Evolutionary conservation across 208 protist species (phyloP), one percentile per base, ranked within the genome.

Genomic region (Crithidia thermophila): DNA sequence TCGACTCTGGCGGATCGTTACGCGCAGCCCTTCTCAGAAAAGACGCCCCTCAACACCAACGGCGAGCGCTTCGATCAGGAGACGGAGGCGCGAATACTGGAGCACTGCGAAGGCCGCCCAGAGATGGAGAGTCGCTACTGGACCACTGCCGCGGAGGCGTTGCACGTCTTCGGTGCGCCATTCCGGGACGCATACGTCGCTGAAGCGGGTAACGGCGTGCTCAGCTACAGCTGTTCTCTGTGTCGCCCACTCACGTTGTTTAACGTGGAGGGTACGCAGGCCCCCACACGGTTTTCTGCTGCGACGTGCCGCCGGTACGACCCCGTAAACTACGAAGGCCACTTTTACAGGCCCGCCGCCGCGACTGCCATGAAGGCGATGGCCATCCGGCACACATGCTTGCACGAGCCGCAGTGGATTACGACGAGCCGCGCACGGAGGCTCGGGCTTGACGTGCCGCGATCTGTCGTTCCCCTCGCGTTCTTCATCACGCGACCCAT

Each of bases 331-430:
- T 83, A 76, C 49, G 37, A 60, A 9, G 85, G 81, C 25, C 0
- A 39, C 14, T 63, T 76, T 31, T 94, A 94, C 57, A 30, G 30
- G 14, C 73, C 88, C 0, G 36, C 52, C 16, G 60, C 72, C 10
- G 66, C 85, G n/a, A 37, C 90, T 20, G 13, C 40, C 6, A 82
- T 94, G 82, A 94, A 94, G 57, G 75, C 81, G 2, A 55, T 55
- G 23, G 80, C 85, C 0, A 72, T 94, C 39, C 65, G 56, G 4
- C 50, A 90, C 61, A n/a, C 66, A 40, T 88, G 81, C 62, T 42
- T 91, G 23, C 60, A 87, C 20, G 69, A 76, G 39, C 33, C 20
- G 13, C 67, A 75, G n/a, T 94, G 88, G 85, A 70, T 91, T 39
- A 86, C 78, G 3, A 50, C 61, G 11, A 2, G n/a, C 11, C 67